Evolutionary conservation across 108 stramenopile species (phyloP).

Genomic region (Skeletonema tropicum): DNA sequence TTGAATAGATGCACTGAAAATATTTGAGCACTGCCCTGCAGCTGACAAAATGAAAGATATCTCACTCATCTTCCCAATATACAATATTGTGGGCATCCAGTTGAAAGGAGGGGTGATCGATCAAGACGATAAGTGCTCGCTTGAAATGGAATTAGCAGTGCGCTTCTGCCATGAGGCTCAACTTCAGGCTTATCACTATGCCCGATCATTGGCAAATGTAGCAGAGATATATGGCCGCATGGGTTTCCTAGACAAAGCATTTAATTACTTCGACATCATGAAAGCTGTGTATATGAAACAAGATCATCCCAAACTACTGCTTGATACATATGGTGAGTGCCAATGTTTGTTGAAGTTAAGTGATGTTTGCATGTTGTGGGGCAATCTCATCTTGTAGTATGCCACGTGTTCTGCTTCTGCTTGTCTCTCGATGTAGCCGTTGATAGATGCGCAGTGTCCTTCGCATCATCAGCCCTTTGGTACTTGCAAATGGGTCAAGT

Average conservation of each 20-base stretch:
- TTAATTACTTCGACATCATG: constrained; percentile 21
- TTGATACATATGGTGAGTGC: background rate
- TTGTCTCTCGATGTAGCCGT: constrained; percentile 2
- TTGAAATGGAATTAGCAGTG: constrained; percentile 35
- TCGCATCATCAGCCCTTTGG: constrained; percentile 30
- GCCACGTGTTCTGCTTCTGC: no score
- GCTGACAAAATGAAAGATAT: constrained; percentile 29
- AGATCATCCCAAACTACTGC: background rate
- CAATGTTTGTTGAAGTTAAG: background rate
- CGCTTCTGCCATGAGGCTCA: constrained; percentile 31
- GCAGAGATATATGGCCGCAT: constrained; percentile 17
- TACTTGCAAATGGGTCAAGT: constrained; percentile 21
- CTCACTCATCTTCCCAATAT: constrained; percentile 33
- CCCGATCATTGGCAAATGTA: constrained; percentile 17
- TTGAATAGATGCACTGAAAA: constrained; percentile 29
- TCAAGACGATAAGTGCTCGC: constrained; percentile 21
- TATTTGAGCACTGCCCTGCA: constrained; percentile 40
- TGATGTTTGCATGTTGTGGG: background rate
- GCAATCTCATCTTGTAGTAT: no score
- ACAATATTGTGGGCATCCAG: constrained; percentile 20
- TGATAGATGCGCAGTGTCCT: constrained; percentile 26
- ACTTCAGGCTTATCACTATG: constrained; percentile 30
- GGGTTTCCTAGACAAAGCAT: constrained; percentile 8
- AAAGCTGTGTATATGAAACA: background rate
- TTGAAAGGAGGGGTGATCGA: constrained; percentile 30